These are phyloP conservation scores for Xylaria intraflava DNA, from an alignment of 495 filamentous ascomycete species.

Conservation along the genomic window DNA sequence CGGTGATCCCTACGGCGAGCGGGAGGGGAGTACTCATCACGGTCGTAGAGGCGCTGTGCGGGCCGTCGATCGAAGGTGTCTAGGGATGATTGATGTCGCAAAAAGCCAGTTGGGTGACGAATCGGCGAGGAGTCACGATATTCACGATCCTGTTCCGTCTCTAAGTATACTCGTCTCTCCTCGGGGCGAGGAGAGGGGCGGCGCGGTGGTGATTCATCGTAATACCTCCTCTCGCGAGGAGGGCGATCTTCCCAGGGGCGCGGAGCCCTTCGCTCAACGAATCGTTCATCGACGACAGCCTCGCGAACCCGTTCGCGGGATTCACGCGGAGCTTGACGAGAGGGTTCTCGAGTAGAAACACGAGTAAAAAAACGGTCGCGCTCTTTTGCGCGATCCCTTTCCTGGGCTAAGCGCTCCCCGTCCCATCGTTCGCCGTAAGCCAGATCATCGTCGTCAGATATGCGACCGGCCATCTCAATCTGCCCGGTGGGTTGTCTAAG, in stretches of 20 bases:
- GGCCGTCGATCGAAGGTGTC: constrained; percentile 47
- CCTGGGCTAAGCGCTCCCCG: constrained; percentile 31
- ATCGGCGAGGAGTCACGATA: constrained; percentile 29
- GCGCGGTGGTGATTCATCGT: constrained; percentile 33
- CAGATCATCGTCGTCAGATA: constrained; percentile 32
- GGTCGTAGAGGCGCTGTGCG: constrained; percentile 37
- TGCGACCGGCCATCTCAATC: constrained; percentile 21
- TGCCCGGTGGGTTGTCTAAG: background rate
- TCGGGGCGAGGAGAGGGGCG: constrained; percentile 27
- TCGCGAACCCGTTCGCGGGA: constrained; percentile 22
- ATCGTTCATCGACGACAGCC: constrained; percentile 22
- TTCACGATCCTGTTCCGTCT: constrained; percentile 27
- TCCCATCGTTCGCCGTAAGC: constrained; percentile 37
- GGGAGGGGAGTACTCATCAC: constrained; percentile 42
- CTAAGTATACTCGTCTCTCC: constrained; percentile 30
- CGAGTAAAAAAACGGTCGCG: constrained; percentile 28
- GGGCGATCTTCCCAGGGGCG: constrained; percentile 33
- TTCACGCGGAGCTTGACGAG: no score
- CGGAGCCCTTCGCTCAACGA: constrained; percentile 24
- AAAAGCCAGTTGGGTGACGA: constrained; percentile 24
- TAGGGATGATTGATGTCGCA: constrained; percentile 40
- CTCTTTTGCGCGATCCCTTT: constrained; percentile 29
- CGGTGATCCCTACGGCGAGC: constrained; percentile 36
- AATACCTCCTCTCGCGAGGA: constrained; percentile 31
- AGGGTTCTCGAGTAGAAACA: background rate